phyloP scores from a whole-genome alignment of 192 early-diverging fungal species.

The Rhizophagus clarus region DNA sequence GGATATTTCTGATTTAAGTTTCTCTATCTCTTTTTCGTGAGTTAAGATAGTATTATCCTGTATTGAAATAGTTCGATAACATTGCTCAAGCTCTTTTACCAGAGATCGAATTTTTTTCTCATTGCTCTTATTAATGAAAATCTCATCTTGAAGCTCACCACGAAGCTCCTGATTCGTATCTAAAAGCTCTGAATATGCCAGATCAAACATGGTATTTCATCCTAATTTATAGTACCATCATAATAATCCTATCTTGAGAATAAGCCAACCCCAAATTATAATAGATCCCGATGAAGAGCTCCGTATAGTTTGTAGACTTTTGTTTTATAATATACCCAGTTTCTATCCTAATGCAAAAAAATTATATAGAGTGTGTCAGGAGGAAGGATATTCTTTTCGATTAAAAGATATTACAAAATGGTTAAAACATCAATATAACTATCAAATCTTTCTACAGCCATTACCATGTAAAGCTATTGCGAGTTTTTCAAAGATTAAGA shows the following conservation, averaged over 20 bases:
- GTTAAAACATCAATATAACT: slow-evolving; percentile 19
- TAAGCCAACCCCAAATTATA: too few relatives aligned
- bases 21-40: not conserved
- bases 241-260: too few relatives aligned
- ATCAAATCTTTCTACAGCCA: slow-evolving; percentile 18
- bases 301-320: too few relatives aligned
- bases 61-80: not conserved
- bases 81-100: not conserved
- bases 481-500: too few relatives aligned
- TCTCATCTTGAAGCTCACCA: not conserved
- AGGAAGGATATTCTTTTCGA: slow-evolving; percentile 21
- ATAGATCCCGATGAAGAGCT: too few relatives aligned
- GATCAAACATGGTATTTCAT: too few relatives aligned
- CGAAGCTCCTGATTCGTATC: slow-evolving; percentile 10
- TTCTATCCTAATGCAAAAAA: too few relatives aligned
- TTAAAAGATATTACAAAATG: slow-evolving; percentile 4
- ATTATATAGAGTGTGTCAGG: too few relatives aligned
- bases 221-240: too few relatives aligned
- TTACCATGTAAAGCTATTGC: not conserved
- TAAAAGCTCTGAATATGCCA: not conserved
- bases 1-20: too few relatives aligned
- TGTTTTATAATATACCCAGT: too few relatives aligned
- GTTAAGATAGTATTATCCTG: slow-evolving; percentile 8
- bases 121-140: slow-evolving; percentile 5
- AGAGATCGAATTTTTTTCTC: not conserved